Base-by-base conservation (phyloP, 2,329 filamentous ascomycete genomes). In the Nemania abortiva region DNA sequence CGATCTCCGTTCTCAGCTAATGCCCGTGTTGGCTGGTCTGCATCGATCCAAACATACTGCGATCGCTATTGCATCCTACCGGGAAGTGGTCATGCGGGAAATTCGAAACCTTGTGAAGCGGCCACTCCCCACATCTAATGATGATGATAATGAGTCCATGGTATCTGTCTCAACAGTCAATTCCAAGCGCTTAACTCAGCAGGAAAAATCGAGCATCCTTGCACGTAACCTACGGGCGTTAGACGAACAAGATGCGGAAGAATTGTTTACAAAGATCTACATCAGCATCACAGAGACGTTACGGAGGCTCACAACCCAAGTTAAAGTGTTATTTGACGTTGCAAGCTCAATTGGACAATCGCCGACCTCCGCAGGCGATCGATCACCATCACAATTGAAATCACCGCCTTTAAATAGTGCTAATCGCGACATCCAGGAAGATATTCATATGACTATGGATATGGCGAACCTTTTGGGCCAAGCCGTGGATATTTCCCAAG, bases 271-370 rank as follows among this genome's bases (percentile, higher is more conserved):
- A 34, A 92, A 89, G 66, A 92, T 97, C 18, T 99, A 98, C 77
- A 91, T 94, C 20, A 90, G 92, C 39, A 91, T 98, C 9, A 92
- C 95, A 3, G 96, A 99, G 82, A 93, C 93, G 3, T 80, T 99
- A 56, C 87, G 96, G 65, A 88, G 96, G 75, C 83, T 98, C 7
- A 94, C 93, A 20, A 95, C 94, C 0, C 95, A 98, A 78, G 92
- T 96, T 64, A 99, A 99, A 79, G 90, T 98, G 10, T 82, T 99
- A n/a, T 85, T 99, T 10, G 96, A 99, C 79, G 92, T 97, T 22
- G 96, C 95, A 0, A 97, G 94, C 78, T 91, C 89, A 13, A 86
- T 92, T 60, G 85, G 87, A 15, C 82, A 85, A 42, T 77, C 73
- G 24, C 76, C 77, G 76, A 76, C 66, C 73, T 68, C 72, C 80